Base-by-base conservation (phyloP, 1,284 basidiomycete species). In the Cryptococcus neoformans region DNA sequence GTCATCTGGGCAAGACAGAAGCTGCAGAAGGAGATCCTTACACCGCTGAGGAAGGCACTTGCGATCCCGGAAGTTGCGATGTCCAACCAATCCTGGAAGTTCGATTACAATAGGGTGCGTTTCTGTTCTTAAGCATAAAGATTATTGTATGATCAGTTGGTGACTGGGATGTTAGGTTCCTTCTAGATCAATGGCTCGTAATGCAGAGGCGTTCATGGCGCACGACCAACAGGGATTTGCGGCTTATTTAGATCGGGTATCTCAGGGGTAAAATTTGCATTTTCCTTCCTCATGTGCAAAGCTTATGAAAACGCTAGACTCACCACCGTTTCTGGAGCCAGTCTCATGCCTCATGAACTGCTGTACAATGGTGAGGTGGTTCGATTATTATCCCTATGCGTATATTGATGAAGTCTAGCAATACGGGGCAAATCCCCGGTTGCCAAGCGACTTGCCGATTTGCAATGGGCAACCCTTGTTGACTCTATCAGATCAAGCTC, bases 401-500 rank as follows among this genome's bases (percentile, higher is more conserved):
- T 40, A 38, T 28, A 28, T 28, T 28, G n/a, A 16, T 28, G 34
- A 34, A 44, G 39, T 14, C 39, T 47, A 57, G 58, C 59, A 4
- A 44, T 50, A 4, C 12, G 39, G n/a, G 46, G 40, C 2, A 48
- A 47, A 2, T 39, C 49, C 4, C 8, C 55, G 3, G 58, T 76
- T 36, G 65, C 76, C 56, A 74, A 74, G 14, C 60, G 58, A 50
- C 73, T 86, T 12, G 65, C 83, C 5, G 82, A 87, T 57, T 81
- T 80, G 0, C 87, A 89, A 68, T 89, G 87, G 87, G 79, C 80
- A 54, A 76, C 83, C 0, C 77, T 88, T 37, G 74, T 88, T 16
- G 71, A 78, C 12, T 79, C 79, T 7, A 73, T 88, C 8, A 75
- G 79, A 11, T 82, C 83, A 42, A 78, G 81, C 0, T 85, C 85